These are phyloP conservation scores for Trichoderma oligosporum DNA, from an alignment of 2,329 filamentous ascomycete species.

Conservation along the genomic window DNA sequence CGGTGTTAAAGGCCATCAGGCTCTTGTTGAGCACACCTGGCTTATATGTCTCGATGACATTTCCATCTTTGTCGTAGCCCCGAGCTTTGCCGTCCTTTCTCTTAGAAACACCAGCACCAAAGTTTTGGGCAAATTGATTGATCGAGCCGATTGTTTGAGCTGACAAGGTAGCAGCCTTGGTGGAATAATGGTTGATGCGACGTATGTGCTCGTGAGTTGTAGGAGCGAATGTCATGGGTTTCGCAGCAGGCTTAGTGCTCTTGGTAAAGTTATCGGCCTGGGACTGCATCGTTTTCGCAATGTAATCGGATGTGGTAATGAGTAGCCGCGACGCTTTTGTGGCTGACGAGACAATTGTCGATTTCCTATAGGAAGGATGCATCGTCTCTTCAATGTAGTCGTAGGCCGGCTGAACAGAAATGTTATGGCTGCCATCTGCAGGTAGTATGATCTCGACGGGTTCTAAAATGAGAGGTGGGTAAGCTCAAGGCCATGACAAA, in stretches of 20 bases:
- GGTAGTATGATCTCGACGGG: conserved; percentile 78
- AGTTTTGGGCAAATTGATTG: conserved; percentile 78
- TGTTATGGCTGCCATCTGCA: conserved; percentile 59
- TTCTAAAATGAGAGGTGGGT: conserved; percentile 40
- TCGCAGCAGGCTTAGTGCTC: conserved; percentile 70
- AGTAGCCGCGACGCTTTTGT: conserved; percentile 86
- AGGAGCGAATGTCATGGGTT: conserved; percentile 84
- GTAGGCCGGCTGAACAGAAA: conserved; percentile 62
- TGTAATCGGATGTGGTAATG: conserved; percentile 76
- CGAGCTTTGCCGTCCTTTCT: conserved; percentile 51
- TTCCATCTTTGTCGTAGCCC: conserved; percentile 68
- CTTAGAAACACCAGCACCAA: conserved; percentile 67
- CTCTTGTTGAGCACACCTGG: conserved; percentile 92
- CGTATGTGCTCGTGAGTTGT: conserved; percentile 80
- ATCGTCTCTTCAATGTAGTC: conserved; percentile 74
- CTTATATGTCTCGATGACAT: conserved; percentile 65
- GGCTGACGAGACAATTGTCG: conserved; percentile 79
- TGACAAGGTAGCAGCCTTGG: conserved; percentile 72
- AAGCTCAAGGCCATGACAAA: not conserved
- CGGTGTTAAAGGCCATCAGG: conserved; percentile 91
- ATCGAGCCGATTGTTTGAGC: conserved; percentile 85
- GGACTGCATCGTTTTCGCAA: conserved; percentile 72
- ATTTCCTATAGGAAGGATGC: conserved; percentile 90
- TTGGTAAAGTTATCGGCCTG: conserved; percentile 78
- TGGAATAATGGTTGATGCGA: conserved; percentile 83